Evolutionary conservation across 805 yeast species (phyloP).

Genomic region (Brettanomyces nanus): DNA sequence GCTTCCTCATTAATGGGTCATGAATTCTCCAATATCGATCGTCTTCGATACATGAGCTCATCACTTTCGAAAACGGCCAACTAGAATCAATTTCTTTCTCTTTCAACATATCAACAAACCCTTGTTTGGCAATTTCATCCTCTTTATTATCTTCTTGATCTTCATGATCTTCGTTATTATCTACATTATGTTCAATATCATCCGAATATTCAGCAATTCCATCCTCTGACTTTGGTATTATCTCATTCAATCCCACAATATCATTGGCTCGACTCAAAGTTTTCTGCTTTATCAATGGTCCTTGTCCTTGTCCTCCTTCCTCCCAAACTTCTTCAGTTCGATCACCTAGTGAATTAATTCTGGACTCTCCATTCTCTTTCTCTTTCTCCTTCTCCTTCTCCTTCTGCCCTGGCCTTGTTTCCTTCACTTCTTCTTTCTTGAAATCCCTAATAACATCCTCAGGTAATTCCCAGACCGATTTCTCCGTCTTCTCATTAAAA

Average conservation of each 20-base stretch:
- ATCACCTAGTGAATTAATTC: no score
- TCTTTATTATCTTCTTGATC: constrained; percentile 3
- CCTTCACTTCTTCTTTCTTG: neutral
- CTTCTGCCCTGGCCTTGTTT: neutral
- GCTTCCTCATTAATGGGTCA: constrained; percentile 53
- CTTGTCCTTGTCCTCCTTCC: neutral
- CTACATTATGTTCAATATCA: constrained; percentile 3
- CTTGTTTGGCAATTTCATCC: constrained; percentile 18
- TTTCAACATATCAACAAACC: constrained; percentile 46
- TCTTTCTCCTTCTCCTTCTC: constrained; percentile 1
- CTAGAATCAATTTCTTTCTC: constrained; percentile 56
- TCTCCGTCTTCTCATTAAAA: constrained; percentile 53
- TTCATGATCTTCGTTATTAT: neutral
- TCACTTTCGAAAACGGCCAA: constrained; percentile 66
- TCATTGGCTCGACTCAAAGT: neutral
- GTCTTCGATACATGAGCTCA: constrained; percentile 47
- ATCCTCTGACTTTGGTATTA: neutral
- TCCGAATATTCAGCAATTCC: neutral
- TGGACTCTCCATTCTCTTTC: no score
- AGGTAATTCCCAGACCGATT: constrained; percentile 81
- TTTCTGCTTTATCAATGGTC: neutral
- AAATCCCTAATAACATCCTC: constrained; percentile 27
- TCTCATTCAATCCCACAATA: neutral
- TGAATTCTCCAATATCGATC: constrained; percentile 61
- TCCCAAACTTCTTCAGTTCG: constrained; percentile 1